Evolutionary conservation across 495 filamentous ascomycete species (phyloP).

Genomic region (Penicillium longicatenatum): DNA sequence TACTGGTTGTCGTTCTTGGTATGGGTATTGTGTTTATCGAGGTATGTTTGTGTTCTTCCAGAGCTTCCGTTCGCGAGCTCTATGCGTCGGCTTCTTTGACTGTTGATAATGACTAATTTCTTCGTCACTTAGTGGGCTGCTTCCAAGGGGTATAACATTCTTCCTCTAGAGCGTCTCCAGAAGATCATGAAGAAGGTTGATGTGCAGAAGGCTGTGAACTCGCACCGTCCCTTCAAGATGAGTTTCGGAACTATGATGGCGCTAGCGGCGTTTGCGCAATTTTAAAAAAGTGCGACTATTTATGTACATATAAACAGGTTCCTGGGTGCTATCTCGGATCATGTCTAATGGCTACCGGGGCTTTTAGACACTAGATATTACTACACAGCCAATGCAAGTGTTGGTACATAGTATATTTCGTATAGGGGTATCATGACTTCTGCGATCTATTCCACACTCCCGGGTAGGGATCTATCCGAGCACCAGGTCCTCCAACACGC

Average conservation of each 20-base stretch:
- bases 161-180: conserved; percentile 63
- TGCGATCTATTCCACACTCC: conserved; percentile 19
- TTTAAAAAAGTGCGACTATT: conserved; percentile 25
- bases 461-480: conserved; percentile 25
- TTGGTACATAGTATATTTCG: conserved; percentile 21
- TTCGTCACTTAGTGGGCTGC: conserved; percentile 60
- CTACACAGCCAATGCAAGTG: conserved; percentile 2
- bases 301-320: conserved; percentile 20
- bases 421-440: conserved; percentile 41
- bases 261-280: conserved; percentile 69
- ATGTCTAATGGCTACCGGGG: background rate
- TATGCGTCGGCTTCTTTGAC: background rate
- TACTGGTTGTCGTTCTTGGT: conserved; percentile 71
- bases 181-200: conserved; percentile 59
- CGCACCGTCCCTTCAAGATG: conserved; percentile 75
- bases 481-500: conserved; percentile 82
- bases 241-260: conserved; percentile 77
- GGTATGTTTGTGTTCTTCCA: conserved; percentile 46
- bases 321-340: background rate
- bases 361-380: background rate
- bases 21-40: conserved; percentile 69
- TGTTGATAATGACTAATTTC: background rate
- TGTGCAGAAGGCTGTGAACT: conserved; percentile 59
- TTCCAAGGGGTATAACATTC: conserved; percentile 70
- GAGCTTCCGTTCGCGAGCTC: background rate